Conservation (phyloP, 768 basidiomycete species). For the Trametes villosa region DNA sequence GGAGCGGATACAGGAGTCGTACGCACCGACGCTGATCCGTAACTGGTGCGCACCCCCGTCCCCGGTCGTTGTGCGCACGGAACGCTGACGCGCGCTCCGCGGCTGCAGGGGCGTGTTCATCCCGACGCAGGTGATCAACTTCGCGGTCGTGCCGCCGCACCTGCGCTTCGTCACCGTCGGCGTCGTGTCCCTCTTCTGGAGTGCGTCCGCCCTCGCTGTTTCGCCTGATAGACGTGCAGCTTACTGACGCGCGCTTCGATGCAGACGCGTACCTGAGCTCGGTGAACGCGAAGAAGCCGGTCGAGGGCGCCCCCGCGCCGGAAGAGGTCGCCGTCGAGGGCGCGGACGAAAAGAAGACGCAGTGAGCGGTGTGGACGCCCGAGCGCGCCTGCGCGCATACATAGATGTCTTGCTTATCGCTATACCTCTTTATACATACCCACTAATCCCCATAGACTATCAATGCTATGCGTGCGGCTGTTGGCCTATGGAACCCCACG, state of each 20-base stretch:
- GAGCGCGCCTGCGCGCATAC: too few species aligned
- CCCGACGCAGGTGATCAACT: slow-evolving; percentile 81
- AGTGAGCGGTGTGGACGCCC: too few species aligned
- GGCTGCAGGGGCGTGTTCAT: slow-evolving; percentile 66
- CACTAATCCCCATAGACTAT: too few species aligned
- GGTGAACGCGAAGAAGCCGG: slow-evolving; percentile 31
- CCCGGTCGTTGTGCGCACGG: not conserved
- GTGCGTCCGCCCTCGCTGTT: slow-evolving; percentile 46
- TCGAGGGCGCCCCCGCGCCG: too few species aligned
- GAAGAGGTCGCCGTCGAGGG: not conserved
- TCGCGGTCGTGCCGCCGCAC: slow-evolving; percentile 75
- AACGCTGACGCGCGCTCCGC: not conserved
- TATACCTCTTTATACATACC: too few species aligned
- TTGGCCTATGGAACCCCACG: too few species aligned
- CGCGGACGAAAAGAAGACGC: slow-evolving; percentile 14
- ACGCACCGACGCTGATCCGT: slow-evolving; percentile 71
- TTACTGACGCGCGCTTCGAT: not conserved
- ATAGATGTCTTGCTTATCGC: too few species aligned
- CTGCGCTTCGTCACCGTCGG: slow-evolving; percentile 75
- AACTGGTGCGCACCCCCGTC: slow-evolving; percentile 59
- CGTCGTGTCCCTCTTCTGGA: slow-evolving; percentile 83
- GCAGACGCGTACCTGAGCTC: slow-evolving; percentile 38
- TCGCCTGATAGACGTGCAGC: not conserved
- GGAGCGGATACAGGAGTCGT: slow-evolving; percentile 59
- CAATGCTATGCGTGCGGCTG: too few species aligned